phyloP scores from a whole-genome alignment of 257 asterid genomes.

The Plantago elongata region DNA sequence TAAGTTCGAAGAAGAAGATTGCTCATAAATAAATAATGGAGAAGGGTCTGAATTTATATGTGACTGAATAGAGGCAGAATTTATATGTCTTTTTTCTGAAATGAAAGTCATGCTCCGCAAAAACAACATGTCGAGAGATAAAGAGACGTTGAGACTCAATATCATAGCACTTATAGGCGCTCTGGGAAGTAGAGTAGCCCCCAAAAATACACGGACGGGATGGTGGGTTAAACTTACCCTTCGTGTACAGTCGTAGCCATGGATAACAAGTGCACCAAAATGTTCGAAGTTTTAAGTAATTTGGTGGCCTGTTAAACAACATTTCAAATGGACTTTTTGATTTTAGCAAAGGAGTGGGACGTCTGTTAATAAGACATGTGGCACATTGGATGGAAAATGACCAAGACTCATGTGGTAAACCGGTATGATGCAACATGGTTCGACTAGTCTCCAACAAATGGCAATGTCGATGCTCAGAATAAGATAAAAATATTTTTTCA shows the following conservation, averaged over 20 bases:
- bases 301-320: background rate
- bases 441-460: background rate
- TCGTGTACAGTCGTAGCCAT: slow-evolving; percentile 6
- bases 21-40: background rate
- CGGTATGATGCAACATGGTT: background rate
- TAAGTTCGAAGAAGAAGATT: background rate
- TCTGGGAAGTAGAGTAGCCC: no score
- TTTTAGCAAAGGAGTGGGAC: background rate
- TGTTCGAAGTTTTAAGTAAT: background rate
- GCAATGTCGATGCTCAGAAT: no score
- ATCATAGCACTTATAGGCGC: slow-evolving; percentile 12
- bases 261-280: slow-evolving; percentile 18
- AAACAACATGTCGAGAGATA: slow-evolving; percentile 10
- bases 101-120: slow-evolving; percentile 9
- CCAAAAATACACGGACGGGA: slow-evolving; percentile 3
- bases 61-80: no score
- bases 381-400: no score
- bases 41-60: background rate
- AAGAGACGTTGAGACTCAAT: background rate
- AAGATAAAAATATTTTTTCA: no score
- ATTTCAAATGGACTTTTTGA: background rate
- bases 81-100: no score
- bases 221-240: background rate
- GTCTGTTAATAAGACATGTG: background rate
- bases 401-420: background rate